A percentile compares a stretch with the other conserved stretches of the same genome.
These are phyloP conservation scores for Cyberlindnera maclurae DNA, from an alignment of 805 yeast genomes.

Conservation along the genomic window DNA sequence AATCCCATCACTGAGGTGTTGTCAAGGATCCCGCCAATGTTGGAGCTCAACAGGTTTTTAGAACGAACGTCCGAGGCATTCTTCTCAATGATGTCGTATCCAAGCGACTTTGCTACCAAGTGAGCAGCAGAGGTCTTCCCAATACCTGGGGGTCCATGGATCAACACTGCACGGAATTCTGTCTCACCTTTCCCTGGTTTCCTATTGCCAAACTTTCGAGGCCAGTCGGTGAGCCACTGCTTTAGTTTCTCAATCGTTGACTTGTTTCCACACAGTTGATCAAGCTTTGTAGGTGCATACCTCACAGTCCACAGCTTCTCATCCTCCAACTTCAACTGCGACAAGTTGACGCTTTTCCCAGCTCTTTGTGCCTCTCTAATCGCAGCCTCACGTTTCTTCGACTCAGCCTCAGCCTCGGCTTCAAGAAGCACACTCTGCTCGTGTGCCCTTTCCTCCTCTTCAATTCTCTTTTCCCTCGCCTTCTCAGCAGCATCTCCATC, in stretches of 20 bases:
- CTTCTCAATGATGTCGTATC: slow-evolving; percentile 69
- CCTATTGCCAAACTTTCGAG: slow-evolving; percentile 46
- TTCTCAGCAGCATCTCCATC: slow-evolving; percentile 69
- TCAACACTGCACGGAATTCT: slow-evolving; percentile 72
- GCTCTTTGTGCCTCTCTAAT: slow-evolving; percentile 21
- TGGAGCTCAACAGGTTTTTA: slow-evolving; percentile 62
- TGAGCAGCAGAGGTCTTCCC: slow-evolving; percentile 84
- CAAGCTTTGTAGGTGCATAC: slow-evolving; percentile 74
- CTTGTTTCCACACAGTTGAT: slow-evolving; percentile 89
- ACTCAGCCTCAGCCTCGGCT: slow-evolving; percentile 35
- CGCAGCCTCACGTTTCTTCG: slow-evolving; percentile 24
- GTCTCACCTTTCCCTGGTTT: slow-evolving; percentile 56
- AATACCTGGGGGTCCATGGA: slow-evolving; percentile 84
- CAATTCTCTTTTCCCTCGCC: slow-evolving; percentile 61
- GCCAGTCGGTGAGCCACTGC: slow-evolving; percentile 79
- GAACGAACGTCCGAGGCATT: slow-evolving; percentile 90
- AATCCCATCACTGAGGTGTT: slow-evolving; percentile 82
- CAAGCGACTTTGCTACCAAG: slow-evolving; percentile 58
- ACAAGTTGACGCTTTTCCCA: slow-evolving; percentile 15
- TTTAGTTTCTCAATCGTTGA: slow-evolving; percentile 58
- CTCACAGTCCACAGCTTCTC: slow-evolving; percentile 87
- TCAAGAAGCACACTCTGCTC: slow-evolving; percentile 44
- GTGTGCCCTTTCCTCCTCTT: slow-evolving; percentile 52
- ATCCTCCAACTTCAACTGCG: slow-evolving; percentile 32
- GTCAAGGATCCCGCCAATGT: slow-evolving; percentile 62